Conservation (phyloP, 169 alveolate genomes). For the Plasmodium cynomolgi region DNA sequence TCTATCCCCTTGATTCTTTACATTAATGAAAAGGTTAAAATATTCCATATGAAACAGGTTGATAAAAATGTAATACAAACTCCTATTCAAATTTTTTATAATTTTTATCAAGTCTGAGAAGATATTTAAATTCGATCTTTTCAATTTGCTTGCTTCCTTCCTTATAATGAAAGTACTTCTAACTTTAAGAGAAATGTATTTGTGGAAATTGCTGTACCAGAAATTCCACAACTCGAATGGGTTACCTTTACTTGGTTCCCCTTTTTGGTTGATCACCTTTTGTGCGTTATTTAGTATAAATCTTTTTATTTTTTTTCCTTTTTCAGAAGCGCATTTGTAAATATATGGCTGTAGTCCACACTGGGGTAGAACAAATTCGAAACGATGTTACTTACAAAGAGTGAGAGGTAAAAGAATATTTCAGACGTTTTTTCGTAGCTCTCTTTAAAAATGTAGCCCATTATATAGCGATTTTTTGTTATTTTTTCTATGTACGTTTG, state of each 20-base stretch:
- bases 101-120: constrained; percentile 35
- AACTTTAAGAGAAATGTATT: constrained; percentile 29
- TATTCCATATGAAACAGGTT: constrained; percentile 60
- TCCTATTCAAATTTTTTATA: constrained; percentile 36
- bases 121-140: constrained; percentile 9
- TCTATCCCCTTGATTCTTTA: background rate
- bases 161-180: constrained; percentile 26
- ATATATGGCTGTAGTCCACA: constrained; percentile 38
- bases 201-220: constrained; percentile 66
- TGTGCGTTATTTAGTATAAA: constrained; percentile 54
- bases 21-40: constrained; percentile 28
- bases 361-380: constrained; percentile 61
- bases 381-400: constrained; percentile 42
- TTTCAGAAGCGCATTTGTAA: constrained; percentile 21
- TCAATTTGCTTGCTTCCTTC: background rate
- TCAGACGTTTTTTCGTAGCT: constrained; percentile 38
- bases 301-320: constrained; percentile 44
- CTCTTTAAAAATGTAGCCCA: constrained; percentile 54
- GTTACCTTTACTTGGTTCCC: background rate
- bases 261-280: background rate
- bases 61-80: constrained; percentile 56
- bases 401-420: constrained; percentile 30
- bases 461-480: constrained; percentile 14
- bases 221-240: constrained; percentile 51
- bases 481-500: constrained; percentile 23